Base-by-base conservation (phyloP, 345 rosid genomes). In the Streptanthus diversifolius region DNA sequence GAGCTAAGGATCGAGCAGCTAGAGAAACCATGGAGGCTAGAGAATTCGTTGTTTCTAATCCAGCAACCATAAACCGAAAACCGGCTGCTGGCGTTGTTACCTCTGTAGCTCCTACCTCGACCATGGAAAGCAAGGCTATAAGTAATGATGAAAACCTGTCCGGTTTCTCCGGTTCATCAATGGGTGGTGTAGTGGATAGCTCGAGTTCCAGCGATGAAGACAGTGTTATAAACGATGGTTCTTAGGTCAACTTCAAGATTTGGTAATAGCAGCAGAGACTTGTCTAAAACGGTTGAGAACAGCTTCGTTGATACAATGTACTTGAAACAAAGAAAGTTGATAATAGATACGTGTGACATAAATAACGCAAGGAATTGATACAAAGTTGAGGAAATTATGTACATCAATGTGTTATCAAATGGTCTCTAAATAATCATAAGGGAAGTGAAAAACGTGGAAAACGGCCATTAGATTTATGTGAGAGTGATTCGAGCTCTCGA, bases 1-100 rank as follows among this genome's bases (percentile, higher is more conserved):
- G 51, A 75, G 90, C 97, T 32, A 93, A 93, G 73, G 91, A 91
- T 54, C 78, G 71, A 73, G 96, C 98, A 45, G 95, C 96, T 14
- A 81, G 86, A 0, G 98, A 92, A 71, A 77, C 89, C 32, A 48
- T 76, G 85, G 95, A 82, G 62, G 80, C 81, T 12, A 87, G 80
- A 65, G 88, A 86, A 60, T 68, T 78, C 3, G 76, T 86, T 64
- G 66, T 85, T 73, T 32, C 77, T 9, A 73, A 43, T 27, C 43
- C 77, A 2, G 27, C 29, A 24, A 36, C 66, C 14, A 65, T 48
- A 44, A 35, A 15, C 51, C 59, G 5, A 35, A 66, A 19, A n/a
- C 62, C 73, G 11, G 13, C 36, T 48, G 67, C 18, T 57, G n/a
- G 8, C 0, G 24, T 56, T 36, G 72, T 62, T 51, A 36, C 49